phyloP scores from a whole-genome alignment of 2,329 filamentous ascomycete genomes.

The Aureobasidium sp. region DNA sequence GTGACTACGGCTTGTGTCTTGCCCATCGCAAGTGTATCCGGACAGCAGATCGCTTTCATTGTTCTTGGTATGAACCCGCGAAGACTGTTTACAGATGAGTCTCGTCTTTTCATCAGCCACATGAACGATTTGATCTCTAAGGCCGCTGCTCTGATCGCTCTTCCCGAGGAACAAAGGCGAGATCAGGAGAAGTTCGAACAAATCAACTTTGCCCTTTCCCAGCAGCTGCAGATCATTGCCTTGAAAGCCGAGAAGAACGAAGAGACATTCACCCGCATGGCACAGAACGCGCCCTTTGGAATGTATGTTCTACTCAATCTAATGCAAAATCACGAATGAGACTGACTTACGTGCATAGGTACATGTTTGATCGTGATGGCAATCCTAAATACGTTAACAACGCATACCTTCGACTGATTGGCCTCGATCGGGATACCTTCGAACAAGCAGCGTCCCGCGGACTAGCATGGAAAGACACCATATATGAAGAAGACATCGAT shows the following conservation, averaged over 20 bases:
- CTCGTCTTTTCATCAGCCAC: conserved; percentile 33
- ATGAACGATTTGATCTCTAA: conserved; percentile 33
- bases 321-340: not conserved
- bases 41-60: conserved; percentile 34
- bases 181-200: conserved; percentile 31
- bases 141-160: conserved; percentile 32
- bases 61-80: conserved; percentile 35
- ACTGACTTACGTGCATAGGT: not conserved
- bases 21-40: conserved; percentile 24
- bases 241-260: conserved; percentile 32
- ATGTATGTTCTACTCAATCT: conserved; percentile 32
- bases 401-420: conserved; percentile 33
- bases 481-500: conserved; percentile 26
- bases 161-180: conserved; percentile 13
- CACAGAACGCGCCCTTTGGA: conserved; percentile 33
- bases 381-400: conserved; percentile 36
- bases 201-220: conserved; percentile 33
- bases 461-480: conserved; percentile 26
- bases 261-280: conserved; percentile 35
- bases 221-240: conserved; percentile 28
- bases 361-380: conserved; percentile 23
- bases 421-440: conserved; percentile 21
- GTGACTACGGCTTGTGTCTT: conserved; percentile 17
- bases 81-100: conserved; percentile 32
- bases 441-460: conserved; percentile 17